Base-by-base conservation (phyloP, 2,329 filamentous ascomycete genomes). In the Diaporthe citri region DNA sequence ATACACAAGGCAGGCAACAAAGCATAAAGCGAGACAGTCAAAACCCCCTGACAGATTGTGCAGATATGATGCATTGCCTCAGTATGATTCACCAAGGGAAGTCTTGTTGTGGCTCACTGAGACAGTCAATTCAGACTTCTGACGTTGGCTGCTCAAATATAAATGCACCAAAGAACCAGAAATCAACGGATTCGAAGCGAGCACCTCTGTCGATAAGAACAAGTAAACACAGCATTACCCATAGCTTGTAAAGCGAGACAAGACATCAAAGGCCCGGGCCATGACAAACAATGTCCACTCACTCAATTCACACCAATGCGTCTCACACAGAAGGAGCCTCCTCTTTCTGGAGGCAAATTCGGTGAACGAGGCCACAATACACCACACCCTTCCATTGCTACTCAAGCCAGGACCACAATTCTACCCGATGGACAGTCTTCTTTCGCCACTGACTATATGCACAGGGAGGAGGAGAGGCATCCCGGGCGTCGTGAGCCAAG, bases 401-500 rank as follows among this genome's bases (percentile, higher is more conserved):
- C 36, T 39, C 36, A 13, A 25, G 48, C 48, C 48, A 52, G 22
- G 20, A 52, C 48, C 48, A 25, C 9, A 1, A 25, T 52, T 25
- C 43, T n/a, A 25, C 48, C 22, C 10, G n/a, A 52, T 52, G 48
- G 48, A 4, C 10, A 52, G 25, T 52, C 48, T 25, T n/a, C 48
- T 25, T 12, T 52, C n/a, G 48, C 46, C 2, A 62, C 71, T 1
- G 71, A 55, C 25, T 60, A 74, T 55, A 76, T 76, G 74, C 74
- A 76, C 55, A 71, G 71, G 22, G 3, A 55, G 17, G n/a, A 66
- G 7, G 71, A 76, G 46, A 34, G n/a, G 8, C 39, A 55, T 12
- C 71, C 74, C 2, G 62, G 62, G 3, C 72, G 74, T 7, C 74
- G 74, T 15, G 74, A 76, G 56, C 71, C 74, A 43, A 52, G 28